phyloP scores from a whole-genome alignment of 83 land plant genomes.

The Picea mariana region DNA sequence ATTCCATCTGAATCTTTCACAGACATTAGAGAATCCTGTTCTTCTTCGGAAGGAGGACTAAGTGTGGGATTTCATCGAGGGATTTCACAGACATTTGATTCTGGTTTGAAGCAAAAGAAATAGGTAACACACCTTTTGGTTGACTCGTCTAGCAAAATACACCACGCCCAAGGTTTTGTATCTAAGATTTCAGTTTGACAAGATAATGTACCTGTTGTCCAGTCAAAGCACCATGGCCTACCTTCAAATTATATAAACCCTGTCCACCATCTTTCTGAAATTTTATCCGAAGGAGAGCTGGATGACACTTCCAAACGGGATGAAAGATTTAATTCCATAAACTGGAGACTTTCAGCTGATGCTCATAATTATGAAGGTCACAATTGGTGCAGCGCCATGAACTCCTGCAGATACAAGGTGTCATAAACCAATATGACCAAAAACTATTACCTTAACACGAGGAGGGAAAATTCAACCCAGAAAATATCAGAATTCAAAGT shows the following conservation, averaged over 20 bases:
- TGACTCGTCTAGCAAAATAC: not conserved
- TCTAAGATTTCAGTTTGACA: slow-evolving; percentile 1
- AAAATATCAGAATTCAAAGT: too few species aligned
- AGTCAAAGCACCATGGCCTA: not conserved
- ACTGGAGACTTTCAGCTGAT: not conserved
- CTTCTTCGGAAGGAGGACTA: not conserved
- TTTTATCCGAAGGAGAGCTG: not conserved
- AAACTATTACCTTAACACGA: too few species aligned
- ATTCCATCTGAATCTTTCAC: slow-evolving; percentile 4
- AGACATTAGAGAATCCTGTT: not conserved
- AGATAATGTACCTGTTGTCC: not conserved
- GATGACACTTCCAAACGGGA: not conserved
- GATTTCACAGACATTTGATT: not conserved
- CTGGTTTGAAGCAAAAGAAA: not conserved
- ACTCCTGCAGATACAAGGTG: too few species aligned
- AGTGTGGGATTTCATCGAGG: not conserved
- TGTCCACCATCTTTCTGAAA: not conserved
- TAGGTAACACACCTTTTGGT: not conserved
- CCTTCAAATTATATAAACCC: not conserved
- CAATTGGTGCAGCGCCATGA: not conserved
- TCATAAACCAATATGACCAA: too few species aligned
- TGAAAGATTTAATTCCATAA: not conserved
- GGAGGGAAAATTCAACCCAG: too few species aligned
- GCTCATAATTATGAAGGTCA: not conserved
- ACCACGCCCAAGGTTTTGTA: not conserved